Evolutionary conservation across 2,329 filamentous ascomycete species (phyloP), one percentile per base, ranked within the genome.

Genomic region (Sporothrix brasiliensis): DNA sequence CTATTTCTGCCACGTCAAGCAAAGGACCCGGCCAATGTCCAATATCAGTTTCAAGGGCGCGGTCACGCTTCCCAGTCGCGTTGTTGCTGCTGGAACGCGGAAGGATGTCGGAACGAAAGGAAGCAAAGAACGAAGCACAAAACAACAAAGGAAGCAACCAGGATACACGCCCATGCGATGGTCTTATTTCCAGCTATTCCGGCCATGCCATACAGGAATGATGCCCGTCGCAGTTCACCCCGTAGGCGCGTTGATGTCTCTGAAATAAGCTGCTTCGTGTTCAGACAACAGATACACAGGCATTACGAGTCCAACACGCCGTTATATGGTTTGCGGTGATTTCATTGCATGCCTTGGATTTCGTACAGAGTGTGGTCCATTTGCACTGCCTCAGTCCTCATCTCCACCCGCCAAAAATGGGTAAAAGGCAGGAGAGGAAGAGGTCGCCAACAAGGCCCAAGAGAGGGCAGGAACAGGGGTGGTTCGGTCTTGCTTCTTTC

Each of bases 371-470:
- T 49, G 50, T 14, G 44, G 53, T 39, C 44, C 56, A 34, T 60
- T 47, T 69, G 67, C 67, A 69, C 67, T 58, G 67, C 67, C 67
- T 61, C 67, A 69, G 67, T 60, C 54, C 16, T 60, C 53, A 60
- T 61, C 67, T 69, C 67, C 67, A 69, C 67, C 44, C 21, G 21
- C n/a, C 44, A 27, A 54, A 50, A 27, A 47, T 11, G 47, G 49
- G 21, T 24, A 30, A 53, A 60, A 69, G 47, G 34, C 63, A 52
- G 49, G 3, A 50, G 61, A 44, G 7, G 34, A 44, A 44, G 60
- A 52, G 24, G 61, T 30, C 24, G 30, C 61, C 41, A 21, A 34
- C 39, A 61, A 61, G 58, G 58, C n/a, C 39, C 58, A 34, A 44
- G 19, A 60, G 39, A 16, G 58, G 39, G 16, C n/a, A 44, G 58